Evolutionary conservation across 176 grass and related monocot genomes (phyloP).

Genomic region (Sorghum bicolor): DNA sequence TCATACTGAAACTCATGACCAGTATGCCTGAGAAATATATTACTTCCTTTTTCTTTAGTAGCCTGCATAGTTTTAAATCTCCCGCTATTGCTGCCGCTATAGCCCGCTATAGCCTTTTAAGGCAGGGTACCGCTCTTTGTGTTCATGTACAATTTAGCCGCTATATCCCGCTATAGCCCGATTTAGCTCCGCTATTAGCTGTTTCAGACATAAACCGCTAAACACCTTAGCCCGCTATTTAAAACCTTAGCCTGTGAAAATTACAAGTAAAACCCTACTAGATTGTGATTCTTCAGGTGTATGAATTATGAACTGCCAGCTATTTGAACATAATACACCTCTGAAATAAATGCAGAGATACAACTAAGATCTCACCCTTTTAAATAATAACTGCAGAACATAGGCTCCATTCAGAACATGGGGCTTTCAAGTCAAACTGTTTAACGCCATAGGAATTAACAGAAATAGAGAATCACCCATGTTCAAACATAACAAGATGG

Average conservation of each 20-base stretch:
- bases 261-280: background rate
- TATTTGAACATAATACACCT: background rate
- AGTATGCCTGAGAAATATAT: background rate
- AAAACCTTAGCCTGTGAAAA: background rate
- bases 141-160: too few relatives aligned
- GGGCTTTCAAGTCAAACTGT: background rate
- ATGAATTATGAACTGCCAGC: background rate
- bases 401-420: background rate
- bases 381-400: background rate
- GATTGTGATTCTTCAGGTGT: background rate
- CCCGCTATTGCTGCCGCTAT: too few relatives aligned
- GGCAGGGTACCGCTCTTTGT: too few relatives aligned
- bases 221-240: too few relatives aligned
- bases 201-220: too few relatives aligned
- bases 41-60: background rate
- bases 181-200: too few relatives aligned
- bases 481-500: background rate
- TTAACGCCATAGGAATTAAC: background rate
- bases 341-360: background rate
- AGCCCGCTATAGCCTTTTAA: too few relatives aligned
- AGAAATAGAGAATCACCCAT: background rate
- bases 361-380: background rate
- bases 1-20: background rate
- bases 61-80: too few relatives aligned
- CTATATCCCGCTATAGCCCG: too few relatives aligned